Conservation (phyloP, 305 asterid genomes). For the Solanum hybrid region DNA sequence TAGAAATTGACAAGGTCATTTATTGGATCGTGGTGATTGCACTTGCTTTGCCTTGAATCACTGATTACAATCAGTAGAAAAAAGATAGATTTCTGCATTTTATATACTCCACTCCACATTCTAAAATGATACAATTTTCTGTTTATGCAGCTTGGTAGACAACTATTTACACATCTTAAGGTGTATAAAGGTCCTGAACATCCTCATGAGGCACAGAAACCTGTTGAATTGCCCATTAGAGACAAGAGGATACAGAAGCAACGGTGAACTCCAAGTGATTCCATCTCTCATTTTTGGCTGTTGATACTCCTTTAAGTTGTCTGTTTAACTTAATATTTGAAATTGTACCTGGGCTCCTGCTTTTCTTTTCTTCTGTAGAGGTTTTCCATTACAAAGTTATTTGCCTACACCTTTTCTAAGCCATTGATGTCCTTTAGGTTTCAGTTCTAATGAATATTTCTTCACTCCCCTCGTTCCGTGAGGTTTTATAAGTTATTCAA, state of each 20-base stretch:
- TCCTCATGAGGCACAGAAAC: conserved; percentile 92
- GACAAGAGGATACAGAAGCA: conserved; percentile 75
- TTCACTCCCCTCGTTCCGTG: not conserved
- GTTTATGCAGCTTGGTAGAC: conserved; percentile 75
- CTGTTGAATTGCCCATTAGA: conserved; percentile 66
- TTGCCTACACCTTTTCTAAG: not conserved
- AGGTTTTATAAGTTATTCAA: not conserved
- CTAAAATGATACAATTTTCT: not conserved
- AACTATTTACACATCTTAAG: conserved; percentile 76
- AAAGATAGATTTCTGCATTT: not conserved
- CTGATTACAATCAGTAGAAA: not conserved
- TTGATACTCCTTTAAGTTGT: not conserved
- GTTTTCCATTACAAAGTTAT: not conserved
- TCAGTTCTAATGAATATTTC: not conserved
- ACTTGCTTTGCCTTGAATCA: not conserved
- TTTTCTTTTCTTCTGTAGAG: not conserved
- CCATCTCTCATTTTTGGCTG: not conserved
- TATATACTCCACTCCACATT: not conserved
- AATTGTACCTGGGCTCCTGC: not conserved
- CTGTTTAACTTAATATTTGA: not conserved
- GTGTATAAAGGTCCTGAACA: conserved; percentile 86
- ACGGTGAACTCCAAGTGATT: not conserved
- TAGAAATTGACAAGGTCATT: not conserved
- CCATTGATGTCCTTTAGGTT: not conserved
- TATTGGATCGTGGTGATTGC: not conserved